These are phyloP conservation scores for Dothistroma pini DNA, from an alignment of 2,329 filamentous ascomycete genomes.

Conservation along the genomic window DNA sequence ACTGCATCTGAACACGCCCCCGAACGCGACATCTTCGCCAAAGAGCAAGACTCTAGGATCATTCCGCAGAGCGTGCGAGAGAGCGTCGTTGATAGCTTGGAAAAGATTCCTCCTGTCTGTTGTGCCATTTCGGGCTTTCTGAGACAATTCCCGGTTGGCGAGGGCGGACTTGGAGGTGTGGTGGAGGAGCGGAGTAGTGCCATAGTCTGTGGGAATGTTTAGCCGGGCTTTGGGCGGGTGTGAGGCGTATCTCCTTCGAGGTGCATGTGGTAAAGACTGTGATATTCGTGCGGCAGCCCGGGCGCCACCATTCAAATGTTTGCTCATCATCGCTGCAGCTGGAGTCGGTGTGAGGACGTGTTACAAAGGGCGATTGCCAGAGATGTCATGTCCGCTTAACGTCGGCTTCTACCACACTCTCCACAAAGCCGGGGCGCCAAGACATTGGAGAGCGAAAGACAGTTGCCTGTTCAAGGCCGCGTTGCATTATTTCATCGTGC, in stretches of 20 bases:
- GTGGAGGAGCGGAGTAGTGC: conserved; percentile 72
- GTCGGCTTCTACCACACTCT: neutral
- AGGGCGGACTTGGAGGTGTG: conserved; percentile 73
- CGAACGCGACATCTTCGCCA: conserved; percentile 95
- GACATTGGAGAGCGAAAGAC: neutral
- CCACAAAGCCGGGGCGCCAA: neutral
- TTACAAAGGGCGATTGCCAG: neutral
- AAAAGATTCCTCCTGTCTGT: conserved; percentile 91
- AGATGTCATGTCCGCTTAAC: neutral
- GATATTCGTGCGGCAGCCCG: neutral
- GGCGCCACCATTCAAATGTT: neutral
- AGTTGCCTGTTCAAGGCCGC: too few species aligned
- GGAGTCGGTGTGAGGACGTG: neutral
- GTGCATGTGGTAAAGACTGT: neutral
- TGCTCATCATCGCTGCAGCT: neutral
- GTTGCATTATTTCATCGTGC: neutral
- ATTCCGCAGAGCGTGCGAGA: conserved; percentile 74
- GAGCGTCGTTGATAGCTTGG: conserved; percentile 86
- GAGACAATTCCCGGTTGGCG: conserved; percentile 65
- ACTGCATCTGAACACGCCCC: conserved; percentile 83
- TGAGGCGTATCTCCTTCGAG: conserved; percentile 44
- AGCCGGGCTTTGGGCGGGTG: conserved; percentile 56
- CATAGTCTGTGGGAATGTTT: conserved; percentile 85
- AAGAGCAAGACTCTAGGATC: conserved; percentile 89
- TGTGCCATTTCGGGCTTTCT: conserved; percentile 37